Evolutionary conservation across 805 yeast genomes (phyloP).

Genomic region (Zygosaccharomyces lentus): DNA sequence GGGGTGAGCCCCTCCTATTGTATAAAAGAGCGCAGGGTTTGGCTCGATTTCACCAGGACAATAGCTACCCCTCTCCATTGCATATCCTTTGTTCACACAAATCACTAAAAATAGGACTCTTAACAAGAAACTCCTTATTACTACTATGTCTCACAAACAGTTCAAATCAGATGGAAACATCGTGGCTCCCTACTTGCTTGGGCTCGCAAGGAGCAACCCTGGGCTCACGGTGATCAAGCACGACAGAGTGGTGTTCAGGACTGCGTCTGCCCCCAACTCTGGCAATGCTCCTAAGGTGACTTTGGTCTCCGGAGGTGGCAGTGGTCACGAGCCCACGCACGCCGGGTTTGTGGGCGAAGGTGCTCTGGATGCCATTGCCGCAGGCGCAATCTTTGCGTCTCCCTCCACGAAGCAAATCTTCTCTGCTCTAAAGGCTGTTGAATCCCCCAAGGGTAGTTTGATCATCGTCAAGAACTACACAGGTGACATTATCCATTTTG

Average conservation of each 20-base stretch:
- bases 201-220: slow-evolving; percentile 20
- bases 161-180: slow-evolving; percentile 21
- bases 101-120: no score
- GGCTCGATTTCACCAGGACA: no score
- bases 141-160: slow-evolving; percentile 18
- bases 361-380: slow-evolving; percentile 76
- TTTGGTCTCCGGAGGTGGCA: slow-evolving; percentile 86
- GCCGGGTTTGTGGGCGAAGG: slow-evolving; percentile 89
- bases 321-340: slow-evolving; percentile 94
- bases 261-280: slow-evolving; percentile 46
- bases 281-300: slow-evolving; percentile 55
- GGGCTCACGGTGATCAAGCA: slow-evolving; percentile 34
- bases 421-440: slow-evolving; percentile 46
- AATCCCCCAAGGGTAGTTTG: slow-evolving; percentile 53
- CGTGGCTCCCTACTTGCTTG: slow-evolving; percentile 17
- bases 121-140: background rate
- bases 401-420: slow-evolving; percentile 88
- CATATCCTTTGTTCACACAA: no score
- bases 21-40: no score
- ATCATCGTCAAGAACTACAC: slow-evolving; percentile 88
- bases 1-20: no score
- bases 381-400: slow-evolving; percentile 87
- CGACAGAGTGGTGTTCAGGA: slow-evolving; percentile 38
- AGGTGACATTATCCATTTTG: slow-evolving; percentile 91
- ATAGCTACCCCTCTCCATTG: no score